Percentiles rank a stretch among this genome's conserved stretches.
These are phyloP conservation scores for Fusarium sp. DNA, from an alignment of 2,329 filamentous ascomycete species.

Conservation along the genomic window DNA sequence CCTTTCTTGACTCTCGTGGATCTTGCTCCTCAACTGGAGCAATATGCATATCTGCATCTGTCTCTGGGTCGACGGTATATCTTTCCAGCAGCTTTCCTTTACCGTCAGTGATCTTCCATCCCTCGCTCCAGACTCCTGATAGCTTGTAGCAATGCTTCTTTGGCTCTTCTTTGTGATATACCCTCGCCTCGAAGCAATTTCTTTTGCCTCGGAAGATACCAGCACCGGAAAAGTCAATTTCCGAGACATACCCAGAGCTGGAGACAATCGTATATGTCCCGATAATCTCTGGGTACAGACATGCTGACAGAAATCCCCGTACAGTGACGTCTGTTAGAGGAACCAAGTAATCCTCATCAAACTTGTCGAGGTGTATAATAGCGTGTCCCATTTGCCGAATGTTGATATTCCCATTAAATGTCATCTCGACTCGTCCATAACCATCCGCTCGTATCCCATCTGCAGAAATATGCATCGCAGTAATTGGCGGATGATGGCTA, in stretches of 20 bases:
- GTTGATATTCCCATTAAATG: constrained; percentile 59
- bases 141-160: constrained; percentile 25
- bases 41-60: constrained; percentile 33
- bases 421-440: constrained; percentile 62
- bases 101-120: constrained; percentile 40
- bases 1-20: constrained; percentile 79
- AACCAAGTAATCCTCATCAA: constrained; percentile 59
- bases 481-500: constrained; percentile 63
- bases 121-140: constrained; percentile 34
- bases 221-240: constrained; percentile 58
- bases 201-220: constrained; percentile 50
- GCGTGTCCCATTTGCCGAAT: constrained; percentile 62
- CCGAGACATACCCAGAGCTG: constrained; percentile 56
- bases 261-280: constrained; percentile 57
- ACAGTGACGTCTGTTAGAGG: constrained; percentile 60
- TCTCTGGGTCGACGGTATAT: constrained; percentile 49
- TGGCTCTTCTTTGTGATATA: constrained; percentile 51
- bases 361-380: constrained; percentile 58
- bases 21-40: constrained; percentile 72
- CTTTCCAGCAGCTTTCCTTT: constrained; percentile 48
- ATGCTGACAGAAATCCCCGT: constrained; percentile 57
- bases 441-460: constrained; percentile 58
- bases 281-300: constrained; percentile 59
- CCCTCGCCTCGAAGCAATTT: constrained; percentile 57
- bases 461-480: constrained; percentile 58